Percentiles rank a stretch among this genome's conserved stretches.
phyloP scores from a whole-genome alignment of 306 rosid species.

The Rosa persica region DNA sequence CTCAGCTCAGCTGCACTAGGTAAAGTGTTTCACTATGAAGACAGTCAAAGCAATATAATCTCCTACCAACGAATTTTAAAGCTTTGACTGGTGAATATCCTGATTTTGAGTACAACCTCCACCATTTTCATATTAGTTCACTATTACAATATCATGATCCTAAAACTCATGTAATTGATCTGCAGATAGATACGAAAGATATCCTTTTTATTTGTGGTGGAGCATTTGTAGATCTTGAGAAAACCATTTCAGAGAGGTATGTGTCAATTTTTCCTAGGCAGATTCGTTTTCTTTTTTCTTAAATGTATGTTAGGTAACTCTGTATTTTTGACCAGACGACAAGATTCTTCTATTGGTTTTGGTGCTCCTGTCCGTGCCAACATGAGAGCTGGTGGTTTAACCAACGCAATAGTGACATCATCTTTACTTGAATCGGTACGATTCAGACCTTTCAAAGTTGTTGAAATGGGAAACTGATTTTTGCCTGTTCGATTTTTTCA shows the following conservation, averaged over 20 bases:
- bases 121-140: not conserved
- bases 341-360: constrained; percentile 95
- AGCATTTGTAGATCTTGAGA: constrained; percentile 92
- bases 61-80: not conserved
- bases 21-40: not conserved
- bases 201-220: constrained; percentile 98
- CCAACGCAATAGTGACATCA: constrained; percentile 67
- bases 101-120: no score
- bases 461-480: constrained; percentile 17
- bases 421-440: constrained; percentile 86
- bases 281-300: not conserved
- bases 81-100: no score
- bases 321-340: constrained; percentile 58
- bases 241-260: constrained; percentile 97
- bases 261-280: constrained; percentile 7
- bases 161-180: constrained; percentile 20
- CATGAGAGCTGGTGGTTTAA: constrained; percentile 72
- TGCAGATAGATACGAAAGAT: constrained; percentile 90
- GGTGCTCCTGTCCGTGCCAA: constrained; percentile 97
- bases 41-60: not conserved
- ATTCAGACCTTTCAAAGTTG: constrained; percentile 17
- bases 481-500: constrained; percentile 1
- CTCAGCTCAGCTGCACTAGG: not conserved
- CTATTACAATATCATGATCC: not conserved
- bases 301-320: constrained; percentile 23